Evolutionary conservation across 1,139 yeast species (phyloP).

Genomic region (Saccharomyces hybrid): DNA sequence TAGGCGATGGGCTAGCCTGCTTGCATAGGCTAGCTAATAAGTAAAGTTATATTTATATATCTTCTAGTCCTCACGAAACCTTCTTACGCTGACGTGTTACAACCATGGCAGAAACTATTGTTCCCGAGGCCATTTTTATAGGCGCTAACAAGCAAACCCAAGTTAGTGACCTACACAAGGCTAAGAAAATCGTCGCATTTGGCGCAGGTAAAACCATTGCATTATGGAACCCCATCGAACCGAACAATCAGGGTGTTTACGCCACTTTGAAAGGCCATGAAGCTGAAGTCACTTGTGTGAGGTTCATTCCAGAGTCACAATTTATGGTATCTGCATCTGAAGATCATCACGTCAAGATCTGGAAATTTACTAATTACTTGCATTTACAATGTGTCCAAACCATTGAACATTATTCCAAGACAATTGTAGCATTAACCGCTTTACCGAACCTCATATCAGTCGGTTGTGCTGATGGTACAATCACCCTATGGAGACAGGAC

Average conservation of each 20-base stretch:
- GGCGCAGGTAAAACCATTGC: conserved; percentile 76
- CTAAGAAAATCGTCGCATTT: conserved; percentile 50
- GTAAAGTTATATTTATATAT: not conserved
- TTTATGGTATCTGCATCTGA: conserved; percentile 57
- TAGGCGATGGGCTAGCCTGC: not conserved
- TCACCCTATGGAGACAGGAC: conserved; percentile 44
- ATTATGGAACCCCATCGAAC: conserved; percentile 56
- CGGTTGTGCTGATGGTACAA: conserved; percentile 61
- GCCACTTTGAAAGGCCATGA: conserved; percentile 53
- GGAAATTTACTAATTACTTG: conserved; percentile 38
- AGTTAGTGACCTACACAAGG: conserved; percentile 50
- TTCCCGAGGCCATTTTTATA: conserved; percentile 51
- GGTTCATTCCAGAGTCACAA: conserved; percentile 44
- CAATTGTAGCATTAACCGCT: conserved; percentile 43
- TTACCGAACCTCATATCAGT: conserved; percentile 40
- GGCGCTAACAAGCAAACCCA: conserved; percentile 77
- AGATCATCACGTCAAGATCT: conserved; percentile 53
- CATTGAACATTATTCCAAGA: conserved; percentile 37
- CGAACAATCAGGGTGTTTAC: conserved; percentile 40
- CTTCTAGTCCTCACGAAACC: not conserved
- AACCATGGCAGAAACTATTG: conserved; percentile 7
- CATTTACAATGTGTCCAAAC: conserved; percentile 32
- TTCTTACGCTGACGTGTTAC: not conserved
- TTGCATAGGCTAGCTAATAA: not conserved
- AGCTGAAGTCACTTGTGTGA: conserved; percentile 52